These are phyloP conservation scores for Aspergillus nidulans DNA, from an alignment of 495 filamentous ascomycete species.

Conservation along the genomic window DNA sequence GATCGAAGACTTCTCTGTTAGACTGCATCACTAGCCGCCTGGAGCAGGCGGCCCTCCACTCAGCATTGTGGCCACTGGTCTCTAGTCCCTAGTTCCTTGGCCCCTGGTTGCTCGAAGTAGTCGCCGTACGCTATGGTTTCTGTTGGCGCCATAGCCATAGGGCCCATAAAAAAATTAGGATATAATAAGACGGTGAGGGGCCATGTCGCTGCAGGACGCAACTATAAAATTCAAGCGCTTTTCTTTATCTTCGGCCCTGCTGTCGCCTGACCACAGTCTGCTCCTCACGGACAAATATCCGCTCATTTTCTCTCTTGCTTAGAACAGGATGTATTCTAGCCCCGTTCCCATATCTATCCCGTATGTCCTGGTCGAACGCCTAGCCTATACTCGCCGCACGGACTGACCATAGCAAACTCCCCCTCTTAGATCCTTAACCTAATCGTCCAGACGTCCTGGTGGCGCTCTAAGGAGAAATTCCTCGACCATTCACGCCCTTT, in stretches of 20 bases:
- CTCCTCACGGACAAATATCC: background rate
- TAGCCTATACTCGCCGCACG: background rate
- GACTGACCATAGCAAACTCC: background rate
- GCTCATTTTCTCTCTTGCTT: background rate
- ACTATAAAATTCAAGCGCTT: background rate
- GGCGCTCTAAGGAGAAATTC: background rate
- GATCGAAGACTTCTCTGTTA: background rate
- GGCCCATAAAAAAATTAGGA: background rate
- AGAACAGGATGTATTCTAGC: background rate
- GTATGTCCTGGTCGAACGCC: background rate
- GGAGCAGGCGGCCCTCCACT: conserved; percentile 3
- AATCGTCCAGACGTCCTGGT: conserved; percentile 4
- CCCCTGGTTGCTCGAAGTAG: too few species aligned
- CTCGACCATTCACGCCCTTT: background rate
- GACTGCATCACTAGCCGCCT: conserved; percentile 1
- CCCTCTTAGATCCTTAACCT: conserved; percentile 2
- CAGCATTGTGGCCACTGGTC: conserved; percentile 3
- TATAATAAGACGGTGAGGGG: background rate
- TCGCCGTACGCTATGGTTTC: conserved; percentile 8
- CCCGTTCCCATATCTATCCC: too few species aligned
- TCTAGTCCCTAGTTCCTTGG: background rate
- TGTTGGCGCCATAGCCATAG: conserved; percentile 4
- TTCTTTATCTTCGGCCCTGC: background rate
- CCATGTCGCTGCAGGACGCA: background rate
- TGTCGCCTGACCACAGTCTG: background rate